Percentiles rank a stretch among this genome's conserved stretches.
Conservation (phyloP, 768 basidiomycete species). For the Chalciporus piperatus region DNA sequence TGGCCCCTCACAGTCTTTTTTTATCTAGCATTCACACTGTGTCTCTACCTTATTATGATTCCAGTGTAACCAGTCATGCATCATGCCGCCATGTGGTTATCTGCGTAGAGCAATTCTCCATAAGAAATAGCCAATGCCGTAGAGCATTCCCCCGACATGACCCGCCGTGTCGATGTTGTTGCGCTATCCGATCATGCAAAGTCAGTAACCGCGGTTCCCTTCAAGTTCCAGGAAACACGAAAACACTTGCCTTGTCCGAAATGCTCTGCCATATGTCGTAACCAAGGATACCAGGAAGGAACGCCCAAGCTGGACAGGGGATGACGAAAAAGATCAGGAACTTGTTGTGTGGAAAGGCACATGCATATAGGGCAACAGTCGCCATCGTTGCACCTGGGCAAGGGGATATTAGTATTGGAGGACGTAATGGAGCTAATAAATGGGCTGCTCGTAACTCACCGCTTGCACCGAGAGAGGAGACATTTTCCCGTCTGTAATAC, state of each 20-base stretch:
- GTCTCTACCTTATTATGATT: slow-evolving; percentile 8
- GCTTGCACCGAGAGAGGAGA: slow-evolving; percentile 64
- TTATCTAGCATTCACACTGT: slow-evolving; percentile 3
- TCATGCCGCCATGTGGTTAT: slow-evolving; percentile 9
- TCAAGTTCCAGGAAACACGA: background rate
- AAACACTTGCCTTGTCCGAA: slow-evolving; percentile 31
- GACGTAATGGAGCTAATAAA: no score
- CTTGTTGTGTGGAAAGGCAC: slow-evolving; percentile 58
- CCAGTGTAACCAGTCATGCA: background rate
- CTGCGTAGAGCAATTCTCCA: slow-evolving; percentile 30
- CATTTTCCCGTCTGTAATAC: slow-evolving; percentile 25
- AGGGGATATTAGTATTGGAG: no score
- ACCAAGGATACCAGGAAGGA: slow-evolving; percentile 57
- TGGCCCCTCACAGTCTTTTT: slow-evolving; percentile 11
- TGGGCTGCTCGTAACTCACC: slow-evolving; percentile 32
- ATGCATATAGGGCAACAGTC: slow-evolving; percentile 68
- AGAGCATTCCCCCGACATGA: slow-evolving; percentile 66
- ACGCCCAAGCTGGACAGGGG: slow-evolving; percentile 77
- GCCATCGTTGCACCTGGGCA: slow-evolving; percentile 58
- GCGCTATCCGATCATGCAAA: slow-evolving; percentile 35
- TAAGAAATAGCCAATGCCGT: slow-evolving; percentile 55
- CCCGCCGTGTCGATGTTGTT: slow-evolving; percentile 54
- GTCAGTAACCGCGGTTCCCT: background rate
- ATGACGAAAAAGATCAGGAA: slow-evolving; percentile 75
- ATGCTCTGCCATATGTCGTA: slow-evolving; percentile 36